Conservation (phyloP, 1,284 basidiomycete species). For the Ustanciosporium gigantosporum region DNA sequence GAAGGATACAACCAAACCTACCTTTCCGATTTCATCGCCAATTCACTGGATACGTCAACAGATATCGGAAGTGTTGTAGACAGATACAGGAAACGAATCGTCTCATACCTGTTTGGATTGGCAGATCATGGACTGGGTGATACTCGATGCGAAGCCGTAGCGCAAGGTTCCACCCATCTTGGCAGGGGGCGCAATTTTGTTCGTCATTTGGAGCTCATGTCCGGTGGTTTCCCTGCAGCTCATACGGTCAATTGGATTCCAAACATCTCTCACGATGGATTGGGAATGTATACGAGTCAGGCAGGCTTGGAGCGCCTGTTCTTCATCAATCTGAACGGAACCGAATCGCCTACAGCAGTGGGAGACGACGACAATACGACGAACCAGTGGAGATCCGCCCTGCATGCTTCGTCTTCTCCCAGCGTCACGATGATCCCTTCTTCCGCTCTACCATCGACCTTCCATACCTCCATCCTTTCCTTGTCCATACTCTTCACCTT, state of each 20-base stretch:
- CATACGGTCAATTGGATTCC: slow-evolving; percentile 40
- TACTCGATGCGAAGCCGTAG: slow-evolving; percentile 29
- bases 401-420: not conserved
- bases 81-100: slow-evolving; percentile 23
- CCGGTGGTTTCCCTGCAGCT: slow-evolving; percentile 17
- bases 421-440: not conserved
- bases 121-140: slow-evolving; percentile 35
- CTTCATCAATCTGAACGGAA: slow-evolving; percentile 39
- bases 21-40: slow-evolving; percentile 31
- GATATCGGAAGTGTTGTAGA: slow-evolving; percentile 35
- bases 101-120: slow-evolving; percentile 39
- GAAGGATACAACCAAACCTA: slow-evolving; percentile 30
- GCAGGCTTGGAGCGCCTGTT: slow-evolving; percentile 38
- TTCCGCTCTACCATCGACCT: too few relatives aligned
- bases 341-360: slow-evolving; percentile 34
- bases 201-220: slow-evolving; percentile 14
- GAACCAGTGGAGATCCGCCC: slow-evolving; percentile 1
- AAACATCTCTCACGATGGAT: slow-evolving; percentile 25
- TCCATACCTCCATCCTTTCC: too few relatives aligned
- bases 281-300: slow-evolving; percentile 38
- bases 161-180: slow-evolving; percentile 37
- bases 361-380: slow-evolving; percentile 29
- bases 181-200: slow-evolving; percentile 36
- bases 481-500: too few relatives aligned
- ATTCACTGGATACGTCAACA: slow-evolving; percentile 26